Conservation (phyloP, 2,329 filamentous ascomycete species). For the Keithomyces neogunnii region DNA sequence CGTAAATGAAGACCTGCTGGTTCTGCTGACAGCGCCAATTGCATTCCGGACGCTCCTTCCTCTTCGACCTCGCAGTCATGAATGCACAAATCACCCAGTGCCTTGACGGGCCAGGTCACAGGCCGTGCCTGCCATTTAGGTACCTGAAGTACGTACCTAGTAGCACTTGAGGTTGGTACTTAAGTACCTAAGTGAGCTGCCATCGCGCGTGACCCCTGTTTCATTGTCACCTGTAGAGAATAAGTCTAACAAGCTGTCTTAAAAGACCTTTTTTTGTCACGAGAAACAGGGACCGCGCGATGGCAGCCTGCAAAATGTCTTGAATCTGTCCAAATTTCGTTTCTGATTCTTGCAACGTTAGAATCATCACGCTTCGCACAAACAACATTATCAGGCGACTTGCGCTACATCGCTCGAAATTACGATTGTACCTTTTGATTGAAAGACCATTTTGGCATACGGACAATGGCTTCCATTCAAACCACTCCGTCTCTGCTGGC, state of each 20-base stretch:
- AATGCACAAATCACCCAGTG: neutral
- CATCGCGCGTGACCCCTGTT: too few species aligned
- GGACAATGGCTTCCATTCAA: neutral
- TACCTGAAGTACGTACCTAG: too few species aligned
- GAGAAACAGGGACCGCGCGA: too few species aligned
- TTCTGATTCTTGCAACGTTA: neutral
- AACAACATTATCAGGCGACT: neutral
- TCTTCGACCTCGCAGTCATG: neutral
- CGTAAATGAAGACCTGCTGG: neutral
- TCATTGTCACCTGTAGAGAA: too few species aligned
- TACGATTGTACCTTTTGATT: too few species aligned
- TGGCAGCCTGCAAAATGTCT: neutral
- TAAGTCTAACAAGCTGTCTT: too few species aligned
- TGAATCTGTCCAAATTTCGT: neutral
- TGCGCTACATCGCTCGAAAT: neutral
- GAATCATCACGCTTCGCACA: neutral
- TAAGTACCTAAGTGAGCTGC: too few species aligned
- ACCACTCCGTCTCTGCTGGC: neutral
- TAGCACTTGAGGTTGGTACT: too few species aligned
- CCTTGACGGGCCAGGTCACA: neutral
- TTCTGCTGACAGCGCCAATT: neutral
- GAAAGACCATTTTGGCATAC: neutral
- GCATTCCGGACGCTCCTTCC: neutral
- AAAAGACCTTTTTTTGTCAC: too few species aligned
- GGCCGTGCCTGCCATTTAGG: too few species aligned